These are phyloP conservation scores for Lagenidium sp. DNA, from an alignment of 352 stramenopile genomes.

Conservation along the genomic window DNA sequence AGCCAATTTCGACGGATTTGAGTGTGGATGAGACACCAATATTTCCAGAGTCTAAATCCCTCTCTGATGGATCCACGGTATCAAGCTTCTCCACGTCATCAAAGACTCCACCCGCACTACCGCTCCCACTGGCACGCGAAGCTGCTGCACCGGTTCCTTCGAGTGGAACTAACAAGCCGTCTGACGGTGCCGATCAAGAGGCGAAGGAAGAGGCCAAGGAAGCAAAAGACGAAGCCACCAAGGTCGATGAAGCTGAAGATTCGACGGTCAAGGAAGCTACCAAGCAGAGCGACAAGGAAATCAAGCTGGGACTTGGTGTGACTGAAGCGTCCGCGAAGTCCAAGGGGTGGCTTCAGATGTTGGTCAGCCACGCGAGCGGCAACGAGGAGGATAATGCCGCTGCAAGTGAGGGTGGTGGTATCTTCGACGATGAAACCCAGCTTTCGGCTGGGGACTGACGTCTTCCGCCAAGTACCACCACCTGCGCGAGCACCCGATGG, in stretches of 20 bases:
- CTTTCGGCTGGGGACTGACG: constrained; percentile 14
- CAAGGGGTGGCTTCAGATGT: constrained; percentile 10
- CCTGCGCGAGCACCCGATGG: no score
- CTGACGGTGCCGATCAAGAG: constrained; percentile 2
- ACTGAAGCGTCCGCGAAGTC: background rate
- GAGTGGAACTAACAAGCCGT: background rate
- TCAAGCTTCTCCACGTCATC: constrained; percentile 13
- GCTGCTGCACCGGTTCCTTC: background rate
- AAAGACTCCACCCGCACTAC: constrained; percentile 13
- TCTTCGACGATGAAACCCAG: constrained; percentile 35
- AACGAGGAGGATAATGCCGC: constrained; percentile 11
- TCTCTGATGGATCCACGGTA: constrained; percentile 7
- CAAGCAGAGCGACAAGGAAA: constrained; percentile 1
- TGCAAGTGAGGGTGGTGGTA: constrained; percentile 12
- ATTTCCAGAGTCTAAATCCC: constrained; percentile 4
- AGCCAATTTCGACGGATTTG: constrained; percentile 6
- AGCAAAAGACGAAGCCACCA: background rate
- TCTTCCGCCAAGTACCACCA: no score
- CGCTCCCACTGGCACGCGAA: background rate
- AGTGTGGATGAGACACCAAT: constrained; percentile 9
- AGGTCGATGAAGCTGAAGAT: constrained; percentile 1
- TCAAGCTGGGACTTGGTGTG: constrained; percentile 11
- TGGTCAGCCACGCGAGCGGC: constrained; percentile 7
- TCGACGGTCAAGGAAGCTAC: background rate
- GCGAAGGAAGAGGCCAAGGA: constrained; percentile 3